phyloP scores from a whole-genome alignment of 2,329 filamentous ascomycete genomes.

The Monilinia laxa region DNA sequence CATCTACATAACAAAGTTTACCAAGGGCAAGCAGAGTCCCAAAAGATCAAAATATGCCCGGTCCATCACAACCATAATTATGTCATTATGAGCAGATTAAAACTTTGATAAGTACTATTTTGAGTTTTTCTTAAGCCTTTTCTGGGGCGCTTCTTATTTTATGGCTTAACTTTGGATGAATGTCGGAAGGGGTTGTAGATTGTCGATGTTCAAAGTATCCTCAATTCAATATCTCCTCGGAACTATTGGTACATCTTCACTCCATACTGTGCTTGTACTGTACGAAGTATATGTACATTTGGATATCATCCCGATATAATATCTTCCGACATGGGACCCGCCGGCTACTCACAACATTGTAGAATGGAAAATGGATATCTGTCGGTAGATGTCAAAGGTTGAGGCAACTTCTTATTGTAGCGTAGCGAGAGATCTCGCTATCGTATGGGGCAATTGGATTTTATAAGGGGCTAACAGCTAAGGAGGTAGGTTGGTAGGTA shows the following conservation, averaged over 20 bases:
- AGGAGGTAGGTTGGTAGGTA: too few relatives aligned
- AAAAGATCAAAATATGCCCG: background rate
- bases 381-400: background rate
- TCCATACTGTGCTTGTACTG: background rate
- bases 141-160: background rate
- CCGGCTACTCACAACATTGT: too few relatives aligned
- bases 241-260: background rate
- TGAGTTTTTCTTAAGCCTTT: background rate
- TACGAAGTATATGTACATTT: too few relatives aligned
- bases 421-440: too few relatives aligned
- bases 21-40: background rate
- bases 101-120: background rate
- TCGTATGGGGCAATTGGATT: background rate
- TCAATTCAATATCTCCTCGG: background rate
- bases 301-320: background rate
- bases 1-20: background rate
- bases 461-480: background rate
- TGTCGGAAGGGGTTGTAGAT: too few relatives aligned
- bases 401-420: too few relatives aligned
- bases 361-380: background rate
- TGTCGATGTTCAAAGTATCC: background rate
- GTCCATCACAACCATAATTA: background rate
- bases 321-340: too few relatives aligned
- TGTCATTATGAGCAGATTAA: background rate
- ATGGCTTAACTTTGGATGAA: background rate